Base-by-base conservation (phyloP, 805 yeast species). In the Ogataea philodendri region DNA sequence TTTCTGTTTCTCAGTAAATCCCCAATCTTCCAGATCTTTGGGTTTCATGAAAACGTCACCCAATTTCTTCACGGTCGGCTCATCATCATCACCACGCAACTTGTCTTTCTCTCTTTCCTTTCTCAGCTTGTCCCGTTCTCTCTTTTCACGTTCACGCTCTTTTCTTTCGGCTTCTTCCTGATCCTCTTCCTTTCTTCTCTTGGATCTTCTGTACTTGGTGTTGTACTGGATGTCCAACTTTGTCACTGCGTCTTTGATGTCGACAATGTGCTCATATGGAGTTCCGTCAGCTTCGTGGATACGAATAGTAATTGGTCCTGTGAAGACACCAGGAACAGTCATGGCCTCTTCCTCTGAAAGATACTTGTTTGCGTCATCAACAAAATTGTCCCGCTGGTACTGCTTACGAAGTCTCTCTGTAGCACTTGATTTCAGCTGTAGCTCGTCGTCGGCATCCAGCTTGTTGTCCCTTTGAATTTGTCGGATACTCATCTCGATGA, bases 251-350 rank as follows among this genome's bases (percentile, higher is more conserved):
- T 90, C 97, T 49, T 87, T 85, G 34, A 93, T 66, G 46, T 87
- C 94, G 15, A 93, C 96, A 30, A 93, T 90, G 57, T 93, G 99
- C 54, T 93, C 99, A 55, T 93, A 93, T 0, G 99, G 98, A 0
- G 97, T 87, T 7, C 98, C 98, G 59, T 93, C 97, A 0, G 96
- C 94, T 54, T 93, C 99, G 56, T 93, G 98, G 22, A 93, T 89
- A 52, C 98, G 69, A 22, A 93, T 85, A 0, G 99, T 93, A 84
- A 93, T 86, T 0, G 97, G 96, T 0, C 99, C 99, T 0, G 85
- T 74, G 53, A 89, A 86, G 2, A 80, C 72, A n/a, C 63, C 57
- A 26, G 70, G 78, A 0, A 66, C 57, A 5, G 44, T 50, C 37
- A 65, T 66, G 5, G 65, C 67, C 26, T 69, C 72, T 13, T 65